phyloP scores from a whole-genome alignment of 2,329 filamentous ascomycete species.

The Tolypocladium cylindrosporum region DNA sequence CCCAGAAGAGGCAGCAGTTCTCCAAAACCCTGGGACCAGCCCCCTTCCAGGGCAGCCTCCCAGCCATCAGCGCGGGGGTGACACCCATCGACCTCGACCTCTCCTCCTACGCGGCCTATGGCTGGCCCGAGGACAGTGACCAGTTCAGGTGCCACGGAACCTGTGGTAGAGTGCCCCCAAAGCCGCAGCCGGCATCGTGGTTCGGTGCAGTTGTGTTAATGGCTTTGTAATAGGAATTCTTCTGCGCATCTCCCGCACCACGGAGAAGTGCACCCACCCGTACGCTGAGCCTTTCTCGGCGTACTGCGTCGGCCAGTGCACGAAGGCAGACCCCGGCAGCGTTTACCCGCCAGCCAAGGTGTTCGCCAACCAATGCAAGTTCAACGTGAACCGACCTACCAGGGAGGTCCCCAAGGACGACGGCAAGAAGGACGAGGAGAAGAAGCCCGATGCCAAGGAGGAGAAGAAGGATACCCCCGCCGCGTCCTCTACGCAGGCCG shows the following conservation, averaged over 20 bases:
- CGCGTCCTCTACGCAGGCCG: not conserved
- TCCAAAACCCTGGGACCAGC: not conserved
- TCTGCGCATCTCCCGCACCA: not conserved
- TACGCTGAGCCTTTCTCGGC: not conserved
- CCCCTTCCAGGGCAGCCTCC: not conserved
- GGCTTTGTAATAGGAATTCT: not conserved
- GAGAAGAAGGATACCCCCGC: not conserved
- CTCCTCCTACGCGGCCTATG: not conserved
- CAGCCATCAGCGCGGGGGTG: not conserved
- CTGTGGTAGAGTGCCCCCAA: not conserved
- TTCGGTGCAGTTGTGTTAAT: not conserved
- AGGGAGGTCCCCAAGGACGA: not conserved
- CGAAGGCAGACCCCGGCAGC: not conserved
- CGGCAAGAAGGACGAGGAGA: not conserved
- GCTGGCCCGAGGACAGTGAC: not conserved
- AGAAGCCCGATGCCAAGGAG: not conserved
- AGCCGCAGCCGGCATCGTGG: not conserved
- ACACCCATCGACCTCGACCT: not conserved
- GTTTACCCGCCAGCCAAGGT: not conserved
- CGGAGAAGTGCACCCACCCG: not conserved
- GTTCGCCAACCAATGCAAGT: not conserved
- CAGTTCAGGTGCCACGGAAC: slow-evolving; percentile 1
- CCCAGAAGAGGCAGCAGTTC: not conserved
- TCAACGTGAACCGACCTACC: not conserved
- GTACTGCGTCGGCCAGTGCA: not conserved